These are phyloP conservation scores for Phytophthora lateralis DNA, from an alignment of 352 stramenopile species.

Conservation along the genomic window DNA sequence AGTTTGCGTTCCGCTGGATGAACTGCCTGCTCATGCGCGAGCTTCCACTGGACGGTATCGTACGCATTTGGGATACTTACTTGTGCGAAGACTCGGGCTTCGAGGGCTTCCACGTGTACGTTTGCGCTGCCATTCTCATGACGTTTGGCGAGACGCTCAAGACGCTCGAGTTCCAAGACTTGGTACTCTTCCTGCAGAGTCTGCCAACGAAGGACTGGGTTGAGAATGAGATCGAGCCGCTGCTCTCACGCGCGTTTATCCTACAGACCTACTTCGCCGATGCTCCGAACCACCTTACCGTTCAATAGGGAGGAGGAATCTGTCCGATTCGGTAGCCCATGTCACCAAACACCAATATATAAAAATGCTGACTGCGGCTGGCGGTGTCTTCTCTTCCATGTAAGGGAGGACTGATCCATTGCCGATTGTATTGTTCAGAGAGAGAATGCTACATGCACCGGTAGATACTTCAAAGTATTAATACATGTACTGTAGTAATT, in stretches of 20 bases:
- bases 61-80: constrained; percentile 99
- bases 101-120: constrained; percentile 99
- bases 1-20: constrained; percentile 99
- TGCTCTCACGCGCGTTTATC: constrained; percentile 98
- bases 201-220: constrained; percentile 97
- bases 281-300: constrained; percentile 74
- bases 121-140: constrained; percentile 98
- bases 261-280: constrained; percentile 92
- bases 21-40: constrained; percentile 99
- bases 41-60: constrained; percentile 93
- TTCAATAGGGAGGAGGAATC: constrained; percentile 26
- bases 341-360: constrained; percentile 27
- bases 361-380: constrained; percentile 19
- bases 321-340: constrained; percentile 7
- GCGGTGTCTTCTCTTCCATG: too few species aligned
- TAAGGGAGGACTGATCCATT: too few species aligned
- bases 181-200: constrained; percentile 96
- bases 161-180: constrained; percentile 97
- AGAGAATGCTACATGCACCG: too few species aligned
- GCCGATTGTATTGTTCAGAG: too few species aligned
- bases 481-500: too few species aligned
- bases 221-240: constrained; percentile 97
- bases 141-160: constrained; percentile 96
- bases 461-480: too few species aligned
- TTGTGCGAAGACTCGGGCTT: constrained; percentile 98